Base-by-base conservation (phyloP, 208 protist species). In the Leptomonas pyrrhocoris region DNA sequence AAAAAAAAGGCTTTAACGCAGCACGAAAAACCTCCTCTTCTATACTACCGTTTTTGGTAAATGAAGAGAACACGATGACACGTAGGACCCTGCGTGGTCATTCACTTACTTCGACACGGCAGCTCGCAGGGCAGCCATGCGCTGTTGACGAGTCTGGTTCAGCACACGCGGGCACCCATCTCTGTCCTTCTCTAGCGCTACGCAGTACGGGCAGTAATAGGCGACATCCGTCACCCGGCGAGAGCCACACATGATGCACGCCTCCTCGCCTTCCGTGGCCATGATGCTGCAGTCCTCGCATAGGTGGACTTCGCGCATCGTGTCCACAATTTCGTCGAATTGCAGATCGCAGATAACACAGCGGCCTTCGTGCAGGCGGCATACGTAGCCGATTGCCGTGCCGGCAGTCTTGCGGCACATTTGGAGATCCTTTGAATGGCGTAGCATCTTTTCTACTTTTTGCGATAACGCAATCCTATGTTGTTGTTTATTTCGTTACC, bases 161-260 rank as follows among this genome's bases (percentile, higher is more conserved):
- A 95, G 38, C 48, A 94, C 87, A 21, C 87, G 83, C 28, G 93
- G 93, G 60, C 93, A 97, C 23, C 93, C 93, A 53, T 97, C 93
- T 8, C 89, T 46, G 73, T 97, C 90, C 73, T 95, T 95, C 64
- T 94, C 93, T n/a, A 96, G 79, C 30, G 83, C 81, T 2, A 89
- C 83, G 50, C 93, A 97, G 63, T 94, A 92, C 0, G 80, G 70
- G 65, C 93, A 97, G 73, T 97, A 97, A 73, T 93, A 97, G n/a
- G 93, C 93, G 23, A 92, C 73, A 46, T 94, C 88, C 3, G 81
- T 83, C 30, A 86, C 77, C 16, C 68, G 67, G 7, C 38, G 71
- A 21, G 75, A 73, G 56, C 86, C 84, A 72, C 93, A 97, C 84
- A 96, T 91, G 51, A 97, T 81, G 75, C 93, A 97, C 46, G 77